Conservation (phyloP, 1,139 yeast species). For the Taiozyma sp. region DNA sequence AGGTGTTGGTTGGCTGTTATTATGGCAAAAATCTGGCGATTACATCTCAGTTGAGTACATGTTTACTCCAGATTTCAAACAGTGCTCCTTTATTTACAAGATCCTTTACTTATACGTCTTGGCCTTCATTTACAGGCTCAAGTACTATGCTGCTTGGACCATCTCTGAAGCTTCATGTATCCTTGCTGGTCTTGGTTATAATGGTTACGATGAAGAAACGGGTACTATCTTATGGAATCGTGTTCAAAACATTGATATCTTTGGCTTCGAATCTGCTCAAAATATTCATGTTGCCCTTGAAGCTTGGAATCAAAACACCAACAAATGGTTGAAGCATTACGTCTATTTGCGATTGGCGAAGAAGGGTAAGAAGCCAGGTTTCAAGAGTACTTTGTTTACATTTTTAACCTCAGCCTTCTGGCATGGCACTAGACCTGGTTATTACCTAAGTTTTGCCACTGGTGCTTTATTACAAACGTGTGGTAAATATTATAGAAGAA, state of each 20-base stretch:
- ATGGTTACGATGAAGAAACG: slow-evolving; percentile 67
- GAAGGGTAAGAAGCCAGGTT: slow-evolving; percentile 77
- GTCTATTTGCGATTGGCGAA: slow-evolving; percentile 80
- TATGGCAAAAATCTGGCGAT: slow-evolving; percentile 51
- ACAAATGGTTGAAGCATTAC: slow-evolving; percentile 90
- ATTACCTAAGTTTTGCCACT: slow-evolving; percentile 80
- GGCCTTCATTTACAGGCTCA: slow-evolving; percentile 70
- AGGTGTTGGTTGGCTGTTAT: slow-evolving; percentile 74
- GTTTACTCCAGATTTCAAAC: slow-evolving; percentile 40
- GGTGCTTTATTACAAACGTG: slow-evolving; percentile 87
- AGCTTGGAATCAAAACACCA: slow-evolving; percentile 97
- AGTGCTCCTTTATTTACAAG: slow-evolving; percentile 47
- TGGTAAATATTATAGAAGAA: slow-evolving; percentile 74
- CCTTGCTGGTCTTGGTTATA: slow-evolving; percentile 88
- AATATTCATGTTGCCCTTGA: slow-evolving; percentile 81
- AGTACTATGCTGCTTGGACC: slow-evolving; percentile 93
- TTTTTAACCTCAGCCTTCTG: slow-evolving; percentile 92
- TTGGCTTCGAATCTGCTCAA: slow-evolving; percentile 82
- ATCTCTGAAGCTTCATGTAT: slow-evolving; percentile 97
- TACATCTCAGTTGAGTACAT: slow-evolving; percentile 48
- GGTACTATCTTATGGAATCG: slow-evolving; percentile 79
- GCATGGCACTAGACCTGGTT: slow-evolving; percentile 98
- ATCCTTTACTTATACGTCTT: slow-evolving; percentile 63
- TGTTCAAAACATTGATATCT: slow-evolving; percentile 84
- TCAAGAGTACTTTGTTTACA: slow-evolving; percentile 78